Evolutionary conservation across 1,284 basidiomycete species (phyloP).

Genomic region (Sanguinoderma infundibulare): DNA sequence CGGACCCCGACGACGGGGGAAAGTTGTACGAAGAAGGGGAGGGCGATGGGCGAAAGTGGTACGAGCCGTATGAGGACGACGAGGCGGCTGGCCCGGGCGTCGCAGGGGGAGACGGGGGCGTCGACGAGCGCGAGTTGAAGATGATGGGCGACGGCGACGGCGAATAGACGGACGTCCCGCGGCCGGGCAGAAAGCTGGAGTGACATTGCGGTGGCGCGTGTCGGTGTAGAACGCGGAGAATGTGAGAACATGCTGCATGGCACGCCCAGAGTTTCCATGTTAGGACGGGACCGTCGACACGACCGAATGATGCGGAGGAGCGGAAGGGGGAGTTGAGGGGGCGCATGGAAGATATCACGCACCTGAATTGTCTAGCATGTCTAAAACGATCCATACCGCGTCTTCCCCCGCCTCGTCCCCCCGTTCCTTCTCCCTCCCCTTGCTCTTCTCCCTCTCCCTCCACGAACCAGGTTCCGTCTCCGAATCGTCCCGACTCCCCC

Average conservation of each 20-base stretch:
- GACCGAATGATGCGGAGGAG: not conserved
- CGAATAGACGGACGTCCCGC: constrained; percentile 12
- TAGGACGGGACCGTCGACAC: not conserved
- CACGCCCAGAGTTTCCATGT: constrained; percentile 4
- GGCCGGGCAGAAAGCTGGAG: constrained; percentile 49
- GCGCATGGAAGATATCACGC: constrained; percentile 19
- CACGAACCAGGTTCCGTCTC: not conserved
- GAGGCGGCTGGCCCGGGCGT: constrained; percentile 9
- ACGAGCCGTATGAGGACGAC: not conserved
- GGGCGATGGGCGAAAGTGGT: not conserved
- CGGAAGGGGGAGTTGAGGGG: too few relatives aligned
- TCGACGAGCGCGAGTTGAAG: constrained; percentile 20
- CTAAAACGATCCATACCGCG: constrained; percentile 61
- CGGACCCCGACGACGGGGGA: not conserved
- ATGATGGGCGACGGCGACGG: constrained; percentile 18
- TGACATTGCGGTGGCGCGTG: constrained; percentile 45
- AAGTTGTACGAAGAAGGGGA: constrained; percentile 9
- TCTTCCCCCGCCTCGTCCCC: constrained; percentile 28
- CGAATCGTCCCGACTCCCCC: constrained; percentile 19
- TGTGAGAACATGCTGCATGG: constrained; percentile 56
- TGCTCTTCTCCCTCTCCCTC: constrained; percentile 7
- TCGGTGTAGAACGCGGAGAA: constrained; percentile 66
- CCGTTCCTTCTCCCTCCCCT: constrained; percentile 14
- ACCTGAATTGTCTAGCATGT: constrained; percentile 61
- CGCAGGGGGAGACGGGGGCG: constrained; percentile 14